A percentile compares a stretch with the other conserved stretches of the same genome.
These are phyloP conservation scores for Clarireedia sp. DNA, from an alignment of 2,329 filamentous ascomycete genomes.

Conservation along the genomic window DNA sequence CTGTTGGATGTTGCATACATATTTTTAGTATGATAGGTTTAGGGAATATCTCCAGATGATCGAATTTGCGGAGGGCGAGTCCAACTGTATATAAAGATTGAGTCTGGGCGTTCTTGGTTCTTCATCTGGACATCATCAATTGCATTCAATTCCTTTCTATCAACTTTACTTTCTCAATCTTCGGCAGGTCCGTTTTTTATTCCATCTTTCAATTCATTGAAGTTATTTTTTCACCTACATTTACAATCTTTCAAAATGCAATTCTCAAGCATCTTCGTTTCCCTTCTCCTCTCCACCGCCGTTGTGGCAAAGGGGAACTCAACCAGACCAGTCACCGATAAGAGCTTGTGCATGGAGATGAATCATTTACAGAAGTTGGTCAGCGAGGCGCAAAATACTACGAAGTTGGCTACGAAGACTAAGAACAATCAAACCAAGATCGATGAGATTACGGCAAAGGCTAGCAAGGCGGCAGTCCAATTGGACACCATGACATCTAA, in stretches of 20 bases:
- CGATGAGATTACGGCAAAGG: slow-evolving; percentile 32
- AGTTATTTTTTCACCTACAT: neutral
- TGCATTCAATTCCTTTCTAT: neutral
- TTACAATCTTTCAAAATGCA: slow-evolving; percentile 13
- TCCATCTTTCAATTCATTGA: neutral
- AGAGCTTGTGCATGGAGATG: slow-evolving; percentile 31
- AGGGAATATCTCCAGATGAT: neutral
- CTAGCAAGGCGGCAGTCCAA: slow-evolving; percentile 25
- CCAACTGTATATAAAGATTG: slow-evolving; percentile 1
- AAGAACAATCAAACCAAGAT: slow-evolving; percentile 33
- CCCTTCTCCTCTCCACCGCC: slow-evolving; percentile 20
- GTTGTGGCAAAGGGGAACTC: slow-evolving; percentile 27
- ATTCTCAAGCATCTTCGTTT: slow-evolving; percentile 20
- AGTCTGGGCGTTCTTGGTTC: neutral
- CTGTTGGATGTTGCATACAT: neutral
- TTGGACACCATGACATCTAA: slow-evolving; percentile 31
- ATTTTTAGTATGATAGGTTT: neutral
- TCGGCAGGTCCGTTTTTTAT: slow-evolving; percentile 1
- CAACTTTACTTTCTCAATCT: neutral
- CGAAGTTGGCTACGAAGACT: slow-evolving; percentile 29
- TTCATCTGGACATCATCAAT: slow-evolving; percentile 8
- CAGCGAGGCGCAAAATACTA: slow-evolving; percentile 31
- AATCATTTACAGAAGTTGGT: slow-evolving; percentile 26
- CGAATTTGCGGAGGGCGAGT: neutral
- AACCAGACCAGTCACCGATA: slow-evolving; percentile 25